Base-by-base conservation (phyloP, 2,329 filamentous ascomycete species). In the Cercospora sp. region DNA sequence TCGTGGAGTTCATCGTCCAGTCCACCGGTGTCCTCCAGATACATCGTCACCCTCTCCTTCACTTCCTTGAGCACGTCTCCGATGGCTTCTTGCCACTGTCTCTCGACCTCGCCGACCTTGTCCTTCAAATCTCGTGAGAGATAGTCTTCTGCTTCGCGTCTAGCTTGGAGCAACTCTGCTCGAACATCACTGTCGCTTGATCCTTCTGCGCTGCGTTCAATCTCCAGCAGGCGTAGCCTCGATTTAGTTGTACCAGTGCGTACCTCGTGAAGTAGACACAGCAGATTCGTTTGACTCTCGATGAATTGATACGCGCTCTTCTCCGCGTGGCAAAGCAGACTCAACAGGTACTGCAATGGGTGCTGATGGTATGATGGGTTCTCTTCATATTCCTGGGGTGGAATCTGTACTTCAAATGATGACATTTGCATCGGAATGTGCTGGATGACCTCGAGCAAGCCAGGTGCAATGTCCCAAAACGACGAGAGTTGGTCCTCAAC, bases 291-390 rank as follows among this genome's bases (percentile, higher is more conserved):
- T 82, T 98, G 94, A 6, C 89, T 91, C 82, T 98, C 95, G 75
- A 98, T 97, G 80, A 97, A 98, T 79, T 98, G 95, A 76, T 97
- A 96, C 8, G 93, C 94, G 74, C 91, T 94, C 82, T 95, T 96
- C 78, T 96, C 92, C 0, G 93, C 91, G 75, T 98, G 94, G 5
- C 90, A 87, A 8, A 99, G 84, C 26, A 98, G 83, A 58, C 89
- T 91, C 79, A 93, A 95, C 0, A 99, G 85, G 78, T 99, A 98
- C 80, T 97, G 93, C 77, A 97, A 81, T 10, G 95, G 95, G 76
- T 93, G 92, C 1, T 87, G 83, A 71, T 87, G 85, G 78, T 97
- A 98, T 18, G 85, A 85, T 0, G 93, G 92, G 74, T 94, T 98
- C 81, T 98, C 95, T 3, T 90, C 88, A 72, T 90, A 91, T 79